phyloP scores from a whole-genome alignment of 139 green algal genomes.

The Coccomyxa sp. region DNA sequence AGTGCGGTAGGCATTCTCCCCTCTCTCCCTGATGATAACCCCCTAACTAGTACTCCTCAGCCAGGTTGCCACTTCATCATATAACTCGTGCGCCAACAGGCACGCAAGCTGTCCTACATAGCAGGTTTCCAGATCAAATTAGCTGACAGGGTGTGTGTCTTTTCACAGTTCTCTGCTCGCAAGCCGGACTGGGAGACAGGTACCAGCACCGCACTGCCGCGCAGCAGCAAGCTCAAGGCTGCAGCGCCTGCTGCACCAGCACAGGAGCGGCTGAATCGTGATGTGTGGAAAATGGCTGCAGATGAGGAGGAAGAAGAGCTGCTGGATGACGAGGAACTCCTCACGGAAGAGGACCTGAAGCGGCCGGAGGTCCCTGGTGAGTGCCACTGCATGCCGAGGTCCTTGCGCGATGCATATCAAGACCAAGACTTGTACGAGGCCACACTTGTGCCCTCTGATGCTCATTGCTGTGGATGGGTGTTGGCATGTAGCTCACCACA shows the following conservation, averaged over 20 bases:
- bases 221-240: slow-evolving; percentile 22
- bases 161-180: background rate
- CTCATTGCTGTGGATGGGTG: too few species aligned
- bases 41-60: background rate
- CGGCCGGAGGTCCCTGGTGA: slow-evolving; percentile 27
- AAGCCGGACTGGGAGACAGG: slow-evolving; percentile 61
- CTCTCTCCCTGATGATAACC: background rate
- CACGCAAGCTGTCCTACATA: too few species aligned
- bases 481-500: too few species aligned
- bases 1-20: background rate
- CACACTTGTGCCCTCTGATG: too few species aligned
- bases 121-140: too few species aligned
- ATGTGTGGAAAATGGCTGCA: slow-evolving; percentile 30
- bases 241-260: slow-evolving; percentile 11
- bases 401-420: too few species aligned
- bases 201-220: slow-evolving; percentile 43
- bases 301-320: slow-evolving; percentile 79
- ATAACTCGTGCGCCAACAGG: background rate
- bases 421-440: too few species aligned
- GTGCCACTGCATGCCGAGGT: background rate
- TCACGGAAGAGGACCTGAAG: slow-evolving; percentile 82
- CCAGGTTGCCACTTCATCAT: background rate
- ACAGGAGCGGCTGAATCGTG: slow-evolving; percentile 2
- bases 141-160: too few species aligned
- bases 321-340: slow-evolving; percentile 88